Conservation (phyloP, 1,139 yeast genomes). For the Hemisphaericaspora xylanilytica region DNA sequence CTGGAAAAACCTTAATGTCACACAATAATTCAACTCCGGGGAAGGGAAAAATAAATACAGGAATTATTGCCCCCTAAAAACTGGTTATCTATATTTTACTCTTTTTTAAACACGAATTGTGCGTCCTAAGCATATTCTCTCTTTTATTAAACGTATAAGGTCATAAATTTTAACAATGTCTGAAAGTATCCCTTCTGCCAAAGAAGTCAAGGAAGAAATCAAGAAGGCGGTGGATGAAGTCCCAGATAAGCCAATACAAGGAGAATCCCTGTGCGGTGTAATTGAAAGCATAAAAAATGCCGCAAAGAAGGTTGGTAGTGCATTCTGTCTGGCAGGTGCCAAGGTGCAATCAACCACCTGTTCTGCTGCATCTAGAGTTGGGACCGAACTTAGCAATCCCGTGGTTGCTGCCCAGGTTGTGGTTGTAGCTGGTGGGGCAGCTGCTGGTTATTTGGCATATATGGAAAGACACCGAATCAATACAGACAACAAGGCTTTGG, state of each 20-base stretch:
- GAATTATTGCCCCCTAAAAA: not conserved
- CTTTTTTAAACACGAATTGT: not conserved
- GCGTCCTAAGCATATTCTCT: too few relatives aligned
- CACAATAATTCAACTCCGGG: not conserved
- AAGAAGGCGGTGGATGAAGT: constrained; percentile 18
- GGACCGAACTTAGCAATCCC: constrained; percentile 58
- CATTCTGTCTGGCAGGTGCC: constrained; percentile 7
- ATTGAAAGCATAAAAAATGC: not conserved
- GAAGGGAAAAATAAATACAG: not conserved
- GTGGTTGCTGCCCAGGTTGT: constrained; percentile 56
- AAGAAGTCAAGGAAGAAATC: constrained; percentile 22
- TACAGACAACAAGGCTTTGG: constrained; percentile 43
- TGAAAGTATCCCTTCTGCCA: constrained; percentile 22
- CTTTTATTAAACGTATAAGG: too few relatives aligned
- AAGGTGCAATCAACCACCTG: constrained; percentile 13
- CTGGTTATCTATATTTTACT: not conserved
- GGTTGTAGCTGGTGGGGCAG: constrained; percentile 48
- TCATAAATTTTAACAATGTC: constrained; percentile 10
- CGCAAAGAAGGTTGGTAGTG: not conserved
- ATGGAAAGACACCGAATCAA: constrained; percentile 54
- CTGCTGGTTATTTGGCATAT: constrained; percentile 50
- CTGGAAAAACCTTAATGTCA: not conserved
- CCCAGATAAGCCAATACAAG: constrained; percentile 7
- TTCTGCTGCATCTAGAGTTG: constrained; percentile 13
- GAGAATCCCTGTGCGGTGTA: constrained; percentile 14